Conservation (phyloP, 495 filamentous ascomycete species). For the Aspergillus saccharolyticus region DNA sequence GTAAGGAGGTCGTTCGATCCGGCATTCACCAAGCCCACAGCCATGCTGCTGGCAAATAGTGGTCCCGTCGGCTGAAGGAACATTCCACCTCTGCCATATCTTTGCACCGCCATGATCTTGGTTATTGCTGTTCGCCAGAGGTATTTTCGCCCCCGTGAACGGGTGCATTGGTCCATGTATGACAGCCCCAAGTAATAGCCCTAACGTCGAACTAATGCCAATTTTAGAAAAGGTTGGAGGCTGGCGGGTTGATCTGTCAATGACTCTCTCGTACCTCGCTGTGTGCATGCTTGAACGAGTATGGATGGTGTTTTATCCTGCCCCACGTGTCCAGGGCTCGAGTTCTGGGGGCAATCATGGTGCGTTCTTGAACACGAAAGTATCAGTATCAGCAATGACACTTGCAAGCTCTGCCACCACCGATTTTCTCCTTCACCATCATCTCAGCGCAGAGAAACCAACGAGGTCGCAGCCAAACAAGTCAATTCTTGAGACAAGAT, state of each 20-base stretch:
- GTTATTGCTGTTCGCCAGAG: not conserved
- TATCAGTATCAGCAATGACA: not conserved
- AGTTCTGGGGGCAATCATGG: not conserved
- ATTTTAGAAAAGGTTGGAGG: not conserved
- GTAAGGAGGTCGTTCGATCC: not conserved
- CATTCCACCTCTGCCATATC: not conserved
- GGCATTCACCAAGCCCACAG: not conserved
- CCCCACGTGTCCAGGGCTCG: conserved; percentile 9
- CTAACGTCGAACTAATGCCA: not conserved
- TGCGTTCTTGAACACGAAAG: not conserved
- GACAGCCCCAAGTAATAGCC: not conserved
- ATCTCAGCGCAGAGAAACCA: not conserved
- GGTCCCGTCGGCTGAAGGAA: not conserved
- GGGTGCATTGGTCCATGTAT: conserved; percentile 6
- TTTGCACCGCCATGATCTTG: not conserved
- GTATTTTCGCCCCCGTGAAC: not conserved
- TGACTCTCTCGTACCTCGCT: not conserved
- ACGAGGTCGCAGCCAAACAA: not conserved
- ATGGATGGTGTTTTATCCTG: conserved; percentile 6
- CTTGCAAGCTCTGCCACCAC: not conserved
- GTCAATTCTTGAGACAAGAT: not conserved
- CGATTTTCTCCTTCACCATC: not conserved
- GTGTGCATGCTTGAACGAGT: not conserved
- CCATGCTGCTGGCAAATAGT: not conserved
- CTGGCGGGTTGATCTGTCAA: conserved; percentile 2